Evolutionary conservation across 2,329 filamentous ascomycete genomes (phyloP).

Genomic region (Cladophialophora bantiana): DNA sequence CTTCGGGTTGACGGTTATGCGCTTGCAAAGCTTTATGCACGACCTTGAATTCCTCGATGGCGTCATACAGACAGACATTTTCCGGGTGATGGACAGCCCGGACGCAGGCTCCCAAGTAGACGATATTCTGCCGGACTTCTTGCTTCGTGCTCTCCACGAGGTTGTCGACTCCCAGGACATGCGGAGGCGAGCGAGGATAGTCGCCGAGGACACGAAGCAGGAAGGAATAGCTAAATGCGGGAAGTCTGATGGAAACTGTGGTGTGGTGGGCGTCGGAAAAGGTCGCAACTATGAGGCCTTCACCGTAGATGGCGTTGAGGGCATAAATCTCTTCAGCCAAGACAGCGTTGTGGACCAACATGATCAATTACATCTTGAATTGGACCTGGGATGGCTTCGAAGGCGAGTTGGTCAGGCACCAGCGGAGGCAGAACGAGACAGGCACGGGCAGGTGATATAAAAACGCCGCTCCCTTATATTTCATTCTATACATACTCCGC

Average conservation of each 20-base stretch:
- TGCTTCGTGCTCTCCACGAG: conserved; percentile 13
- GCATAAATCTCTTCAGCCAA: conserved; percentile 22
- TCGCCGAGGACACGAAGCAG: conserved; percentile 19
- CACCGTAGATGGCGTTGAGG: conserved; percentile 29
- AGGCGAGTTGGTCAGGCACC: not conserved
- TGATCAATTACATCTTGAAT: not conserved
- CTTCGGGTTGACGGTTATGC: not conserved
- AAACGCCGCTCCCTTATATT: too few species aligned
- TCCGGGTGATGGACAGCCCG: conserved; percentile 14
- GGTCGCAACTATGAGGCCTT: conserved; percentile 5
- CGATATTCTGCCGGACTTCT: conserved; percentile 7
- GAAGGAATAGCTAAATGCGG: conserved; percentile 15
- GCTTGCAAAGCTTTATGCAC: conserved; percentile 1
- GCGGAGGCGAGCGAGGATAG: conserved; percentile 16
- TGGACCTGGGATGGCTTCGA: not conserved
- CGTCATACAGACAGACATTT: conserved; percentile 20
- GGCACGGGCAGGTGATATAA: too few species aligned
- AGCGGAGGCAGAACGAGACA: not conserved
- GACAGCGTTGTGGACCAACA: conserved; percentile 11
- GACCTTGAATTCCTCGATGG: conserved; percentile 18
- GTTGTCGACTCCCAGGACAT: conserved; percentile 22
- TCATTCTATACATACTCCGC: too few species aligned
- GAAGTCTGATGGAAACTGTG: conserved; percentile 15
- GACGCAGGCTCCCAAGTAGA: conserved; percentile 22
- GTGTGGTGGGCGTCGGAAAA: conserved; percentile 22